These are phyloP conservation scores for Leccinum aurantiacum DNA, from an alignment of 768 basidiomycete genomes.

Conservation along the genomic window DNA sequence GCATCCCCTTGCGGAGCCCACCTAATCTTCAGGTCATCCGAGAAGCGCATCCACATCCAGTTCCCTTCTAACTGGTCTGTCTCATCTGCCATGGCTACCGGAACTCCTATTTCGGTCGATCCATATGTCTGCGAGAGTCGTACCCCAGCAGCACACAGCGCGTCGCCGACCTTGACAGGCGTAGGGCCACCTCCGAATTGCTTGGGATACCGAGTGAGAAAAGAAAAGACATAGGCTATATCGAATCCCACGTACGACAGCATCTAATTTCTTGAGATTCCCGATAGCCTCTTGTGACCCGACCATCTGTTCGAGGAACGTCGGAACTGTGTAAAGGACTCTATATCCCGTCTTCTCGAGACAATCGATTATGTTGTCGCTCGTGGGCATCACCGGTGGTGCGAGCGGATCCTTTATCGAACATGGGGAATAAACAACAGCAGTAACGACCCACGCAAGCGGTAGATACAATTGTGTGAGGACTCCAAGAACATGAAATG, in stretches of 20 bases:
- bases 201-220: constrained; percentile 21
- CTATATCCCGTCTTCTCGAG: constrained; percentile 29
- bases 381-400: constrained; percentile 38
- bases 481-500: constrained; percentile 30
- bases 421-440: constrained; percentile 30
- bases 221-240: too few relatives aligned
- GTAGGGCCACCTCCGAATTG: constrained; percentile 39
- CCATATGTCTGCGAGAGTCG: constrained; percentile 36
- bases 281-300: constrained; percentile 21
- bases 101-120: constrained; percentile 30
- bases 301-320: constrained; percentile 40
- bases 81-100: background rate
- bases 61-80: constrained; percentile 14
- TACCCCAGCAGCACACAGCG: constrained; percentile 36
- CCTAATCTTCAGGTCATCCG: constrained; percentile 22
- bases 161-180: constrained; percentile 35
- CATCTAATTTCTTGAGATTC: constrained; percentile 22
- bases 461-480: constrained; percentile 18
- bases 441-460: constrained; percentile 12
- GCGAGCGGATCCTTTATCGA: constrained; percentile 16
- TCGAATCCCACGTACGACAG: too few relatives aligned
- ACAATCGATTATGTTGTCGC: constrained; percentile 40
- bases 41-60: constrained; percentile 39
- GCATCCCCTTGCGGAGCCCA: constrained; percentile 36
- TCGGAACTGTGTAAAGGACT: constrained; percentile 38